Base-by-base conservation (phyloP, 2,329 filamentous ascomycete species). In the Hymenoscyphus fructigenus region DNA sequence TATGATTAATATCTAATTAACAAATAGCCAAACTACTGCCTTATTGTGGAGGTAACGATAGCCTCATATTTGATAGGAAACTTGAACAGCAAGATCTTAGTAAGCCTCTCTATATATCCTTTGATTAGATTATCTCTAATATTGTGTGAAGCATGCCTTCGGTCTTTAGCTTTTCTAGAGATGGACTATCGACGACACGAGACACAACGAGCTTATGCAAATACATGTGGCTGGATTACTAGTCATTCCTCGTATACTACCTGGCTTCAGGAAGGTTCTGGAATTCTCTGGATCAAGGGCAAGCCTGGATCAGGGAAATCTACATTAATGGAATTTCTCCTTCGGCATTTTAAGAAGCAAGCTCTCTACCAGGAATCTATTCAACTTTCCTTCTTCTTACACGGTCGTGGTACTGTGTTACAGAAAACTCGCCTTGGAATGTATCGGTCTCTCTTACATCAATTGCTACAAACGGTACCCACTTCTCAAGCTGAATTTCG, bases 231-330 rank as follows among this genome's bases (percentile, higher is more conserved):
- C n/a, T 79, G 77, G 77, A 65, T 79, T 2, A 63, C 69, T 47
- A 4, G 60, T 56, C 69, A 79, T 38, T 6, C 63, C 1, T 61
- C 50, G 0, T 78, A 71, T 44, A 65, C 12, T 5, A 60, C 5
- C 9, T 78, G 76, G 76, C 32, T 62, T 3, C 3, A 5, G 0
- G 0, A 32, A 0, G 15, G 70, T 6, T 56, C 23, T n/a, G 72
- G 67, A 3, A 5, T 78, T 0, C 74, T 79, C 3, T 79, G 76
- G 77, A 75, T 80, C 41, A 77, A 76, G 59, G 79, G 79, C 1
- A 78, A 80, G 29, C 78, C 79, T 2, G 78, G 78, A 5, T 74
- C 75, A 0, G 78, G 78, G 1, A 80, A 81, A 61, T 79, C 77
- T 5, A 80, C 78, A 1, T 63, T 80, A 36, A 69, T 81, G 58